A percentile compares a stretch with the other conserved stretches of the same genome.
These are phyloP conservation scores for Pleurotus platypus DNA, from an alignment of 768 basidiomycete genomes.

Conservation along the genomic window DNA sequence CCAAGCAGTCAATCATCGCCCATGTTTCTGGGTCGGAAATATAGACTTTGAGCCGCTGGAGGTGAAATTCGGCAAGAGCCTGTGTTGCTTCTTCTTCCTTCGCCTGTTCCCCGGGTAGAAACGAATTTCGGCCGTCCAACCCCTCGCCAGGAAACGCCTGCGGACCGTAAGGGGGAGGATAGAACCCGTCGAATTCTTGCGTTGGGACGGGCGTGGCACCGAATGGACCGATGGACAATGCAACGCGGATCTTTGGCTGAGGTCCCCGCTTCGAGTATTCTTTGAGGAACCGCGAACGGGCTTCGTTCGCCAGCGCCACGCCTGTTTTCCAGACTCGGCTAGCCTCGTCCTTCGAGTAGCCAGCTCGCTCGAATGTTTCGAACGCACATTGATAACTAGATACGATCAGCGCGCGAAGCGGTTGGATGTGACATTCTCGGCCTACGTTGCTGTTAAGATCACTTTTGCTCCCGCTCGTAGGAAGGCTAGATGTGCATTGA, in stretches of 20 bases:
- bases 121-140: constrained; percentile 36
- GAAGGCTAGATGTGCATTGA: constrained; percentile 61
- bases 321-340: constrained; percentile 47
- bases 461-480: constrained; percentile 62
- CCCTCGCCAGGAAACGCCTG: constrained; percentile 19
- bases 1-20: constrained; percentile 56
- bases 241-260: constrained; percentile 38
- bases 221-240: constrained; percentile 71
- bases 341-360: constrained; percentile 41
- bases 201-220: constrained; percentile 63
- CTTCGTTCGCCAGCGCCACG: constrained; percentile 47
- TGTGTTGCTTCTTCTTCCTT: constrained; percentile 38
- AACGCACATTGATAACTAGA: constrained; percentile 66
- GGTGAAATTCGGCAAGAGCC: constrained; percentile 60
- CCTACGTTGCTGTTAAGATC: constrained; percentile 66
- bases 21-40: constrained; percentile 46
- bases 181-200: constrained; percentile 72
- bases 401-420: background rate
- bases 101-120: constrained; percentile 21
- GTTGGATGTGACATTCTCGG: constrained; percentile 9
- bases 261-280: constrained; percentile 13
- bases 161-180: constrained; percentile 76
- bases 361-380: constrained; percentile 48
- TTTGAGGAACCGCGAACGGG: constrained; percentile 30
- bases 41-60: constrained; percentile 55